phyloP scores from a whole-genome alignment of 108 stramenopile species.

The Cyclotella cryptica region DNA sequence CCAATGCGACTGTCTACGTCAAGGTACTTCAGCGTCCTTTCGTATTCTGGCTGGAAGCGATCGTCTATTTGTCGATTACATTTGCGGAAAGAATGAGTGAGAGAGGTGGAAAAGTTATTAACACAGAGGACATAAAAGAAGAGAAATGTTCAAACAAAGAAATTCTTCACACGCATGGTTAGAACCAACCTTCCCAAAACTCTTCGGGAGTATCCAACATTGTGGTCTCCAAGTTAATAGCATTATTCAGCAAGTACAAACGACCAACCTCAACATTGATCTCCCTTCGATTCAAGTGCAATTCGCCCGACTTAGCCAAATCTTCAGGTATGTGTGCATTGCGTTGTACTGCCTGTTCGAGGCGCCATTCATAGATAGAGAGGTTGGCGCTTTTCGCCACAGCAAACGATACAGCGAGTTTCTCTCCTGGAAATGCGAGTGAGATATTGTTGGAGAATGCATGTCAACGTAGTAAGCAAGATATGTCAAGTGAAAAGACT shows the following conservation, averaged over 20 bases:
- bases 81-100: not conserved
- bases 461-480: not conserved
- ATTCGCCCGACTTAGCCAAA: conserved; percentile 46
- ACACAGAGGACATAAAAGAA: not conserved
- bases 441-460: not conserved
- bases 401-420: conserved; percentile 58
- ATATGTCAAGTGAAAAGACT: not conserved
- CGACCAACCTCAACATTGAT: conserved; percentile 54
- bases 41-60: conserved; percentile 54
- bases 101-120: not conserved
- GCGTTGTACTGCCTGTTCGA: conserved; percentile 49
- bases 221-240: conserved; percentile 57
- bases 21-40: conserved; percentile 49
- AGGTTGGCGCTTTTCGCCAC: conserved; percentile 49
- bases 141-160: no score
- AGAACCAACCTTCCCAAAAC: conserved; percentile 54
- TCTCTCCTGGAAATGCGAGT: conserved; percentile 28
- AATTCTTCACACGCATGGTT: no score
- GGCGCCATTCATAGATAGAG: conserved; percentile 52
- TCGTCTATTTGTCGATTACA: no score
- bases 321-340: conserved; percentile 61
- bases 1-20: conserved; percentile 38
- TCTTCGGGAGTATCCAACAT: conserved; percentile 60
- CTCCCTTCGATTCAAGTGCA: conserved; percentile 49
- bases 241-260: conserved; percentile 56